phyloP scores from a whole-genome alignment of 1,284 basidiomycete species.

The Vanrija pseudolonga region DNA sequence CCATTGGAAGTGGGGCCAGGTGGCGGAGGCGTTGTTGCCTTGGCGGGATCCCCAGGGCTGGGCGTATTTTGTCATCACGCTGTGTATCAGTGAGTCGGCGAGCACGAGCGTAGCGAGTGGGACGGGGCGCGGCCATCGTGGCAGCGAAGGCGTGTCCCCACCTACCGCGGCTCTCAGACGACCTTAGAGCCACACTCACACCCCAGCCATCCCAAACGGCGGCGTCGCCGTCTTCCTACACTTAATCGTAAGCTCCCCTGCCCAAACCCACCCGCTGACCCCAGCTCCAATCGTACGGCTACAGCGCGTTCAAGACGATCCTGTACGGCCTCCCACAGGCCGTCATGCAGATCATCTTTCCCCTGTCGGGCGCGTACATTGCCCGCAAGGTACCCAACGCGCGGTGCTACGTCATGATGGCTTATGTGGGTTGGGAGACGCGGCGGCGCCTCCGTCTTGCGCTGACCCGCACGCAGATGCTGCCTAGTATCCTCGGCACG shows the following conservation, averaged over 20 bases:
- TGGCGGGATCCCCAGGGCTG: slow-evolving; percentile 35
- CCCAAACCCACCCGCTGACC: not conserved
- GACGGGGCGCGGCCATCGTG: too few species aligned
- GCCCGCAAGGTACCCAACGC: slow-evolving; percentile 21
- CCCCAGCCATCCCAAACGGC: slow-evolving; percentile 29
- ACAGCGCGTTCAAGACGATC: slow-evolving; percentile 33
- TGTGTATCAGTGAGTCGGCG: not conserved
- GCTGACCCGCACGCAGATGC: slow-evolving; percentile 12
- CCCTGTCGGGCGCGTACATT: slow-evolving; percentile 29
- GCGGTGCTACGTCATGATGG: slow-evolving; percentile 26
- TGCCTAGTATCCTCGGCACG: slow-evolving; percentile 21
- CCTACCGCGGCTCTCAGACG: too few species aligned
- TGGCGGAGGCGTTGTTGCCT: slow-evolving; percentile 31
- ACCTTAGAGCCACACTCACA: not conserved
- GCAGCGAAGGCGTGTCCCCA: too few species aligned
- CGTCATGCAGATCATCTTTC: slow-evolving; percentile 31
- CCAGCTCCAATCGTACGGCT: slow-evolving; percentile 36
- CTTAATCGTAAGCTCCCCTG: slow-evolving; percentile 16
- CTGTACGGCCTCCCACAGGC: slow-evolving; percentile 34
- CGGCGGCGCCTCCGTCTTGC: too few species aligned
- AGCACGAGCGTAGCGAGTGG: not conserved
- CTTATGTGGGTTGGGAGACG: slow-evolving; percentile 4
- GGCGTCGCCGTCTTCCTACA: slow-evolving; percentile 24
- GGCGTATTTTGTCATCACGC: slow-evolving; percentile 13
- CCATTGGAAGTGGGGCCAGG: slow-evolving; percentile 39